A percentile compares a stretch with the other conserved stretches of the same genome.
These are phyloP conservation scores for Yamadazyma jaroonii DNA, from an alignment of 1,139 yeast species.

Conservation along the genomic window DNA sequence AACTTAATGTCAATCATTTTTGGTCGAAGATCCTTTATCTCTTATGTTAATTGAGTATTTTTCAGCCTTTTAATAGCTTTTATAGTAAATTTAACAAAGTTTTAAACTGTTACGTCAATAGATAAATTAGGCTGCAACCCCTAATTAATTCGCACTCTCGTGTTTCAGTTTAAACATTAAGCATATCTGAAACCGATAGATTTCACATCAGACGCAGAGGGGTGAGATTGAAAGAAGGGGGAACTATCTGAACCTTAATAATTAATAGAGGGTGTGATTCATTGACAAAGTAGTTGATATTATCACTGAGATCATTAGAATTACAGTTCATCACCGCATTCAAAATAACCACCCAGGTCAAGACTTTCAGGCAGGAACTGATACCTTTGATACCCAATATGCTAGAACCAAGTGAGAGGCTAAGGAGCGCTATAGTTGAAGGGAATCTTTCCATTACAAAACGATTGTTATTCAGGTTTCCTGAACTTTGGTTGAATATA, in stretches of 20 bases:
- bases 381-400: conserved; percentile 18
- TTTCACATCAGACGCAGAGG: too few relatives aligned
- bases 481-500: conserved; percentile 71
- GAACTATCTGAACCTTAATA: too few relatives aligned
- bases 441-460: conserved; percentile 75
- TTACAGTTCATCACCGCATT: too few relatives aligned
- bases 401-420: conserved; percentile 64
- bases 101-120: too few relatives aligned
- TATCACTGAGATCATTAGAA: too few relatives aligned
- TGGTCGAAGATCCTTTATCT: background rate
- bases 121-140: background rate
- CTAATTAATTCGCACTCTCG: conserved; percentile 3
- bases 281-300: too few relatives aligned
- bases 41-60: background rate
- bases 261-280: too few relatives aligned
- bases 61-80: too few relatives aligned
- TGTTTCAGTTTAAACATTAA: background rate
- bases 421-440: conserved; percentile 69
- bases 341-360: background rate
- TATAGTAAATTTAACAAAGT: too few relatives aligned
- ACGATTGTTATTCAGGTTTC: conserved; percentile 68
- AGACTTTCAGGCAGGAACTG: too few relatives aligned
- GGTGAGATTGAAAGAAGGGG: too few relatives aligned
- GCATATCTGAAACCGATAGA: too few relatives aligned
- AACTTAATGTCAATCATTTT: conserved; percentile 18